These are phyloP conservation scores for Aspergillus cristatus DNA, from an alignment of 495 filamentous ascomycete genomes.

Conservation along the genomic window DNA sequence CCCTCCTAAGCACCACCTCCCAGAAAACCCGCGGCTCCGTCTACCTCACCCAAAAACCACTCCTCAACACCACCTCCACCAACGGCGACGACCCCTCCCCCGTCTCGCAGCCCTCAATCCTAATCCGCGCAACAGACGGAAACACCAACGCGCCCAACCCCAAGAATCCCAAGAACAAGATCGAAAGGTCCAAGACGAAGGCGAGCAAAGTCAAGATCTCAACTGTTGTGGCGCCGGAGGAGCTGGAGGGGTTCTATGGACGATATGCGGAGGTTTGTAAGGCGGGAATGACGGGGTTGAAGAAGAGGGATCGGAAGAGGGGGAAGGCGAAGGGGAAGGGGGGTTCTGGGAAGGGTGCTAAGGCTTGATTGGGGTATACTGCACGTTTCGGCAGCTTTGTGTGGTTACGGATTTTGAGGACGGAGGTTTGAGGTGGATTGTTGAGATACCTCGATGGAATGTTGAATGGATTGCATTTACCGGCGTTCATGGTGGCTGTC, in stretches of 20 bases:
- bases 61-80: constrained; percentile 13
- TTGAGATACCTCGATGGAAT: too few species aligned
- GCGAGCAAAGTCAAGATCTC: constrained; percentile 66
- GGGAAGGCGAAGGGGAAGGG: constrained; percentile 63
- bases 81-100: constrained; percentile 18
- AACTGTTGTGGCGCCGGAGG: constrained; percentile 67
- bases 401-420: too few species aligned
- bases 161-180: constrained; percentile 20
- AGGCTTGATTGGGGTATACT: constrained; percentile 27
- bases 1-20: constrained; percentile 62
- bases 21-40: constrained; percentile 66
- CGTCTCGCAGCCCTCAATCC: constrained; percentile 53
- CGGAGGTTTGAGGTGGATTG: too few species aligned
- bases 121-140: constrained; percentile 80
- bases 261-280: constrained; percentile 92
- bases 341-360: constrained; percentile 40
- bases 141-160: constrained; percentile 36
- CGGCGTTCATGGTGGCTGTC: background rate
- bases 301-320: constrained; percentile 90
- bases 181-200: constrained; percentile 19
- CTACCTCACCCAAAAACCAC: constrained; percentile 73
- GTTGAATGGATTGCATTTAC: background rate
- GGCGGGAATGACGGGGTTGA: constrained; percentile 74
- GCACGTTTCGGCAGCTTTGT: too few species aligned
- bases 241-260: constrained; percentile 70